These are phyloP conservation scores for Paraconiothyrium sp. DNA, from an alignment of 2,329 filamentous ascomycete species.

Conservation along the genomic window DNA sequence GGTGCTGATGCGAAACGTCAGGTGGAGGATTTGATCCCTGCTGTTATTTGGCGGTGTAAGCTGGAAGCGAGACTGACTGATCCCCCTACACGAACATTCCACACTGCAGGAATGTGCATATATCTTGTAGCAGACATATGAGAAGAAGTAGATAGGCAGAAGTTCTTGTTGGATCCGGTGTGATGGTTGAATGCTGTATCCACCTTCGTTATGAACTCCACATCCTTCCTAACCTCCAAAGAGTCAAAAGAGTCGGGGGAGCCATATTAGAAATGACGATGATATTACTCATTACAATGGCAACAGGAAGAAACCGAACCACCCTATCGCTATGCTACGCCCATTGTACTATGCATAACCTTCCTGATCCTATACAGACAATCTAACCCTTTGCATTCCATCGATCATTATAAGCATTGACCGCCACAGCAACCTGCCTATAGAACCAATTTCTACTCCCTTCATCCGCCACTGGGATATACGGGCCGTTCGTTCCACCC, in stretches of 20 bases:
- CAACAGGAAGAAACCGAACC: neutral
- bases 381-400: constrained; percentile 67
- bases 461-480: constrained; percentile 93
- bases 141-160: neutral
- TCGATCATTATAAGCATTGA: constrained; percentile 74
- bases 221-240: too few species aligned
- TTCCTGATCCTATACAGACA: neutral
- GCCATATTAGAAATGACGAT: too few species aligned
- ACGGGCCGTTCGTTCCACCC: constrained; percentile 91
- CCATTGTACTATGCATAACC: neutral
- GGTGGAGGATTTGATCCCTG: constrained; percentile 1
- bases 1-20: neutral
- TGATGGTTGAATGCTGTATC: too few species aligned
- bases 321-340: constrained; percentile 9
- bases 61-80: neutral
- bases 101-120: neutral
- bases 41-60: neutral
- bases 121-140: neutral
- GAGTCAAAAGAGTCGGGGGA: too few species aligned
- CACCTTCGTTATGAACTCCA: too few species aligned
- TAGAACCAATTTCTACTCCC: constrained; percentile 74
- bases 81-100: neutral
- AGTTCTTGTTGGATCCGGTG: neutral
- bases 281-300: neutral
- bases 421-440: constrained; percentile 71